Evolutionary conservation across 1,139 yeast genomes (phyloP).

Genomic region (Hemisphaericaspora lyxosophila): DNA sequence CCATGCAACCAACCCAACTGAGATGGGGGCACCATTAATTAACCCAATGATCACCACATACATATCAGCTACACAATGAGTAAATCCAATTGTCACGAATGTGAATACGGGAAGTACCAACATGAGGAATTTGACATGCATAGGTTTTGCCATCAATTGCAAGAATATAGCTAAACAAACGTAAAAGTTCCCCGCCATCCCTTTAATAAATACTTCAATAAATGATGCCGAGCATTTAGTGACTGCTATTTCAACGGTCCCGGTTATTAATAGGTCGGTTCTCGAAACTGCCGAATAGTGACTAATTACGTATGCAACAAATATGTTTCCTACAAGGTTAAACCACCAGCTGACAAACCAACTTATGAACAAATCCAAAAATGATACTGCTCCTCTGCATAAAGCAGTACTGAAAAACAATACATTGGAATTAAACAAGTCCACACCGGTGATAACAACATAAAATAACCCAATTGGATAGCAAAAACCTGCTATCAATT

Average conservation of each 20-base stretch:
- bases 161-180: constrained; percentile 74
- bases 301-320: constrained; percentile 64
- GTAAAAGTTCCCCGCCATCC: constrained; percentile 72
- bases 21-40: constrained; percentile 60
- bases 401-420: constrained; percentile 67
- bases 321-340: constrained; percentile 61
- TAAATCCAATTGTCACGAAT: constrained; percentile 71
- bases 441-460: constrained; percentile 73
- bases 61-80: constrained; percentile 85
- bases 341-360: constrained; percentile 71
- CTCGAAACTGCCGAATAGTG: constrained; percentile 51
- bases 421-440: constrained; percentile 69
- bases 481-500: constrained; percentile 53
- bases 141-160: constrained; percentile 74
- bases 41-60: constrained; percentile 62
- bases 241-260: constrained; percentile 48
- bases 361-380: constrained; percentile 60
- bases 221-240: constrained; percentile 50
- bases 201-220: constrained; percentile 60
- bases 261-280: constrained; percentile 38
- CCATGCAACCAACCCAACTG: constrained; percentile 70
- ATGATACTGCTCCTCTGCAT: constrained; percentile 65
- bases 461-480: constrained; percentile 72
- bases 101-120: constrained; percentile 68
- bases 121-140: constrained; percentile 73